Base-by-base conservation (phyloP, 345 rosid species). In the Boechera stricta region DNA sequence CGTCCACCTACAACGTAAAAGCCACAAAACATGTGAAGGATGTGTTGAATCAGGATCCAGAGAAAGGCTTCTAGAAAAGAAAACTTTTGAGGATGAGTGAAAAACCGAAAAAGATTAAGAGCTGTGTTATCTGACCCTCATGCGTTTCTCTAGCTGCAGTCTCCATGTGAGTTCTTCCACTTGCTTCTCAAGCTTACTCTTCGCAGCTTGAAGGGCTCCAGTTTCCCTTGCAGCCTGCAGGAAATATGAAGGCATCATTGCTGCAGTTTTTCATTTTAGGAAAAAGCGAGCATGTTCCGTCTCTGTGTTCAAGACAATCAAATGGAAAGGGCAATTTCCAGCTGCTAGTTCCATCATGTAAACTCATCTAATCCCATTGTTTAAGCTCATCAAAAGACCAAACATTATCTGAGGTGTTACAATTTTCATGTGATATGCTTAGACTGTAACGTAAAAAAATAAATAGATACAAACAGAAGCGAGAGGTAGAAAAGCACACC, bases 151-250 rank as follows among this genome's bases (percentile, higher is more conserved):
- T 49, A 85, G 82, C 81, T 92, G 89, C 77, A 91, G 82, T 45
- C 82, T 85, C 90, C 88, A 85, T 33, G 96, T 88, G 73, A 95
- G 87, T 63, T 95, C 98, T 85, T 92, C 94, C 81, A 94, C 97
- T 82, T 94, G 86, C 85, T 90, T 88, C 85, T 92, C 97, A 80
- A 92, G 86, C 81, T 85, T 88, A 78, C 82, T 86, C 76, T 95
- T 95, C 64, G 98, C 99, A 72, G 91, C 99, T 84, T 90, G 94
- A 73, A 94, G 99, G 76, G 93, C 98, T 69, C 94, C 96, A 75
- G 97, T 85, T 84, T 95, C 98, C 84, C 75, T 92, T 48, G 99
- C 97, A 80, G 98, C 97, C 99, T 95, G 83, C 71, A 80, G 49
- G 48, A 45, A 74, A 74, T 67, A 65, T 44, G 75, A 70, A 79